These are phyloP conservation scores for Alternaria arbusti DNA, from an alignment of 2,329 filamentous ascomycete species.

Conservation along the genomic window DNA sequence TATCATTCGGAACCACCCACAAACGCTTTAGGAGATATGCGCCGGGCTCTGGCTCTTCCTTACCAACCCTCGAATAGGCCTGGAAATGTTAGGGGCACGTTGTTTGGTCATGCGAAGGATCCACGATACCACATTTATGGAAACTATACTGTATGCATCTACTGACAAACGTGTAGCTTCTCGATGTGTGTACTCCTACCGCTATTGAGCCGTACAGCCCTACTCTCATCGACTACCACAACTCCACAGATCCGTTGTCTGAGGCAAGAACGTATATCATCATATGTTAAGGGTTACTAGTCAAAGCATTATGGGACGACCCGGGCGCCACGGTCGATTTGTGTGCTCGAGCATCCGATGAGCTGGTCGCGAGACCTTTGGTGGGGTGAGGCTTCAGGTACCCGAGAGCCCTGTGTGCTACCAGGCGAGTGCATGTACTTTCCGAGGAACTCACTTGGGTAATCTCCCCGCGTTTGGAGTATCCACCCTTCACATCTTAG, in stretches of 20 bases:
- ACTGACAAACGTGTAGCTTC: background rate
- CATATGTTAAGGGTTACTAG: background rate
- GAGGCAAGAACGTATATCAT: background rate
- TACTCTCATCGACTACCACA: background rate
- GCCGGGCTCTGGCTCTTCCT: background rate
- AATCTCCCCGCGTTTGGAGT: constrained; percentile 28
- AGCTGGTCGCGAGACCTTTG: constrained; percentile 9
- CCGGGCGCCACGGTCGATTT: background rate
- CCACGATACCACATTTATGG: background rate
- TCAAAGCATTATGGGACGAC: background rate
- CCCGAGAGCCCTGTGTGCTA: constrained; percentile 23
- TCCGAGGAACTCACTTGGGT: constrained; percentile 22
- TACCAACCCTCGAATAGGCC: background rate
- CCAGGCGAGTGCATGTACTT: constrained; percentile 35
- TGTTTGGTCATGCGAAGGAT: constrained; percentile 6
- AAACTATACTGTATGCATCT: background rate
- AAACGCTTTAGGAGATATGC: background rate
- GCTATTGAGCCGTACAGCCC: background rate
- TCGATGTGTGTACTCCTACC: background rate
- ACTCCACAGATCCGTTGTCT: background rate
- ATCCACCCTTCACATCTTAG: constrained; percentile 27
- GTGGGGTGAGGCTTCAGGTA: constrained; percentile 20
- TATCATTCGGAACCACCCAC: background rate
- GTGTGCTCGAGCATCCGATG: constrained; percentile 8
- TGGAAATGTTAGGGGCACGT: background rate